phyloP scores from a whole-genome alignment of 768 basidiomycete species.

The Kwoniella botswanensis region DNA sequence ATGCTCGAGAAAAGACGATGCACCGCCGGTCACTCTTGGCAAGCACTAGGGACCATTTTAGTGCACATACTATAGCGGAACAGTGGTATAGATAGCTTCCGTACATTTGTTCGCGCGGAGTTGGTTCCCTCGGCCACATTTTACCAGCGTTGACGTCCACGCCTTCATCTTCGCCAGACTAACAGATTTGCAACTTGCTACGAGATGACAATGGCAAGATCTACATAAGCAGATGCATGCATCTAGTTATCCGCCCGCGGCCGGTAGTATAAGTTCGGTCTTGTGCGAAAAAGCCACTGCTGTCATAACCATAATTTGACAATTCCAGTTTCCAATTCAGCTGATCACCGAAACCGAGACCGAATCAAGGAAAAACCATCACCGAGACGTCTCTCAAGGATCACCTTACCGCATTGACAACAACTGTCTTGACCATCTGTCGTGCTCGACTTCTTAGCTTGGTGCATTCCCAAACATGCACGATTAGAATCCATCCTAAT shows the following conservation, averaged over 20 bases:
- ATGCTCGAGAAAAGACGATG: too few species aligned
- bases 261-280: neutral
- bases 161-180: neutral
- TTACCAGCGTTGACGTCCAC: neutral
- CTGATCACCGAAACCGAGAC: too few species aligned
- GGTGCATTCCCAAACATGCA: neutral
- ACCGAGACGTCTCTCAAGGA: too few species aligned
- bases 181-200: neutral
- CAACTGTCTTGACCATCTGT: too few species aligned
- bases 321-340: too few species aligned
- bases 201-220: neutral
- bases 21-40: neutral
- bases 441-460: too few species aligned
- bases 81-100: neutral
- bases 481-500: too few species aligned
- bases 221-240: neutral
- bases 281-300: neutral
- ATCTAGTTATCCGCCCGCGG: neutral
- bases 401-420: too few species aligned
- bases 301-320: neutral
- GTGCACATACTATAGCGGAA: too few species aligned
- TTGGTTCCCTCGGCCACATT: neutral
- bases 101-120: neutral
- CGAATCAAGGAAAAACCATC: too few species aligned
- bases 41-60: too few species aligned